A percentile compares a stretch with the other conserved stretches of the same genome.
These are phyloP conservation scores for Pseudocercospora eumusae DNA, from an alignment of 2,329 filamentous ascomycete species.

Conservation along the genomic window DNA sequence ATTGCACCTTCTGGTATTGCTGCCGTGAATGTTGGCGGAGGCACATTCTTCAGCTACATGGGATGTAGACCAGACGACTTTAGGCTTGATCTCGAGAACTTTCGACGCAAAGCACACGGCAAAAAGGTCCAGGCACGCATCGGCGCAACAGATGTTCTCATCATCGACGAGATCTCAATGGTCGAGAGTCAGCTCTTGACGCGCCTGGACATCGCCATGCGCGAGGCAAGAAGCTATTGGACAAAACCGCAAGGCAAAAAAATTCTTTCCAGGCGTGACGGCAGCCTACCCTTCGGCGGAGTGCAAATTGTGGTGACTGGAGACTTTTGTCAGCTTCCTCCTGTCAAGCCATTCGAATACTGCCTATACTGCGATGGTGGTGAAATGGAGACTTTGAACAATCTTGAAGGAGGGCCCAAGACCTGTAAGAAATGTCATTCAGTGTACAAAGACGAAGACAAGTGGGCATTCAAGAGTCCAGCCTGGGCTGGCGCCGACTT, in stretches of 20 bases:
- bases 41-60: slow-evolving; percentile 59
- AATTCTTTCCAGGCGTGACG: background rate
- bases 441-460: slow-evolving; percentile 45
- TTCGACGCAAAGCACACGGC: slow-evolving; percentile 34
- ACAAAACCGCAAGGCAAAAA: slow-evolving; percentile 43
- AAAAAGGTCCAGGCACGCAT: slow-evolving; percentile 40
- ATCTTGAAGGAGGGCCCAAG: slow-evolving; percentile 40
- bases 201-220: slow-evolving; percentile 54
- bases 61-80: slow-evolving; percentile 55
- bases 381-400: slow-evolving; percentile 12
- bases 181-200: slow-evolving; percentile 58
- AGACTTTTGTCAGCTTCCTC: slow-evolving; percentile 63
- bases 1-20: slow-evolving; percentile 62
- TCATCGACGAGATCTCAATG: slow-evolving; percentile 70
- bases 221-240: slow-evolving; percentile 43
- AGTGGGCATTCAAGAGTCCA: slow-evolving; percentile 61
- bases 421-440: slow-evolving; percentile 44
- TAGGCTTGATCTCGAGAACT: slow-evolving; percentile 43
- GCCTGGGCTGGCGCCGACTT: slow-evolving; percentile 60
- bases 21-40: slow-evolving; percentile 58
- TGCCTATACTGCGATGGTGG: slow-evolving; percentile 55
- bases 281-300: slow-evolving; percentile 46
- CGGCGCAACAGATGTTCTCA: slow-evolving; percentile 53
- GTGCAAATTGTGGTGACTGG: slow-evolving; percentile 50
- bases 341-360: slow-evolving; percentile 58